Evolutionary conservation across 164 flowering plant genomes (phyloP).

Genomic region (Macadamia tetraphylla): DNA sequence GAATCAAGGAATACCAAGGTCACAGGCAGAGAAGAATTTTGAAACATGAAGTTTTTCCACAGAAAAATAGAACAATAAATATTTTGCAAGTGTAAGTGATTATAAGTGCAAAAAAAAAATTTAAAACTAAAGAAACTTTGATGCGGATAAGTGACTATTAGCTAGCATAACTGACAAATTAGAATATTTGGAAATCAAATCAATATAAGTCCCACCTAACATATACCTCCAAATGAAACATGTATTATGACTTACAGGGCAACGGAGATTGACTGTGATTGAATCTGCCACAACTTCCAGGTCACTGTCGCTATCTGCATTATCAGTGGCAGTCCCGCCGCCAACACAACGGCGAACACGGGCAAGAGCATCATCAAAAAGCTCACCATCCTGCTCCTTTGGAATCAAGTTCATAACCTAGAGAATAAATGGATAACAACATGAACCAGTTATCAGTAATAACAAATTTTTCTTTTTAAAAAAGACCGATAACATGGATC

Average conservation of each 20-base stretch:
- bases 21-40: too few relatives aligned
- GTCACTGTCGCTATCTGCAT: constrained; percentile 94
- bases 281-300: constrained; percentile 89
- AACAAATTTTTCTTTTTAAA: too few relatives aligned
- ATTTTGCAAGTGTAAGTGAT: too few relatives aligned
- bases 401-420: constrained; percentile 80
- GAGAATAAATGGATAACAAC: constrained; percentile 1
- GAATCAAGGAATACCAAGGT: too few relatives aligned
- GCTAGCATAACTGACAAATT: too few relatives aligned
- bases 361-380: constrained; percentile 85
- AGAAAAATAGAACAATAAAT: too few relatives aligned
- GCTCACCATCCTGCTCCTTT: constrained; percentile 74
- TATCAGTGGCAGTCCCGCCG: constrained; percentile 69
- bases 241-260: constrained; percentile 66
- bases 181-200: too few relatives aligned
- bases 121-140: too few relatives aligned
- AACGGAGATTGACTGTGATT: constrained; percentile 72
- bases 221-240: neutral
- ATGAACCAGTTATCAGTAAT: neutral
- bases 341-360: constrained; percentile 91
- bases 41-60: too few relatives aligned
- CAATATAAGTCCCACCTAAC: neutral
- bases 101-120: too few relatives aligned
- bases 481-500: neutral
- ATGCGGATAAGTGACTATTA: too few relatives aligned